A percentile compares a stretch with the other conserved stretches of the same genome.
Conservation (phyloP, 371 early-diverging fungal species). For the Saksenaea oblongispora region DNA sequence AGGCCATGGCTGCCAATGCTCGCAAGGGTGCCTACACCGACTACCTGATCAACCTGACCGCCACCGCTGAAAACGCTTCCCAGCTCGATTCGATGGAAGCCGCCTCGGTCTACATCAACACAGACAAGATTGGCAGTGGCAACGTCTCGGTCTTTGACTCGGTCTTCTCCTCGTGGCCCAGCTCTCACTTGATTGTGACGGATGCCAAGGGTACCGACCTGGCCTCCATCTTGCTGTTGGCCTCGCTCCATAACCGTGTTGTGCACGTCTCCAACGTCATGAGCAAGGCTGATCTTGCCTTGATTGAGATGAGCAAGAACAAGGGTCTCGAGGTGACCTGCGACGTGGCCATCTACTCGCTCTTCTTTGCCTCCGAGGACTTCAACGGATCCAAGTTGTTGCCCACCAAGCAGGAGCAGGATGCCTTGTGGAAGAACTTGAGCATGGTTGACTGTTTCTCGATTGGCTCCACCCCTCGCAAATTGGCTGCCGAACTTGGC, state of each 20-base stretch:
- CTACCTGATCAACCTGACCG: constrained; percentile 75
- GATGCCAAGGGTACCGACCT: constrained; percentile 85
- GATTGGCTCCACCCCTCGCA: constrained; percentile 71
- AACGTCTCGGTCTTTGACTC: constrained; percentile 59
- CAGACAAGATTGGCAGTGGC: constrained; percentile 52
- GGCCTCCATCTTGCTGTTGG: constrained; percentile 85
- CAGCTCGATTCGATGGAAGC: constrained; percentile 42
- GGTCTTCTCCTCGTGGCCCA: constrained; percentile 79
- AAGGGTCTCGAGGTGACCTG: constrained; percentile 91
- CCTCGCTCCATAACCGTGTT: constrained; percentile 77
- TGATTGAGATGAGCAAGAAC: constrained; percentile 85
- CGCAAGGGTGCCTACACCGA: constrained; percentile 70
- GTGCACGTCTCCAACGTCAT: constrained; percentile 88
- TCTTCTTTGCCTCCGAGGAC: constrained; percentile 70
- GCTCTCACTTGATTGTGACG: constrained; percentile 71
- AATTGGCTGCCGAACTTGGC: constrained; percentile 56
- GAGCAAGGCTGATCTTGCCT: constrained; percentile 75
- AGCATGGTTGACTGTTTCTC: constrained; percentile 89
- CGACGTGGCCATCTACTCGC: constrained; percentile 83
- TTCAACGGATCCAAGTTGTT: constrained; percentile 42
- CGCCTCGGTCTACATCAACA: constrained; percentile 62
- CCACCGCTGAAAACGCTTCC: constrained; percentile 61
- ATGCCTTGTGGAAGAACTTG: constrained; percentile 80
- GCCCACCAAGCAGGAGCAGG: constrained; percentile 59
- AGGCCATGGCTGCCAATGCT: constrained; percentile 53